A percentile compares a stretch with the other conserved stretches of the same genome.
Conservation (phyloP, 305 asterid genomes). For the Stenogyne calaminthoides region DNA sequence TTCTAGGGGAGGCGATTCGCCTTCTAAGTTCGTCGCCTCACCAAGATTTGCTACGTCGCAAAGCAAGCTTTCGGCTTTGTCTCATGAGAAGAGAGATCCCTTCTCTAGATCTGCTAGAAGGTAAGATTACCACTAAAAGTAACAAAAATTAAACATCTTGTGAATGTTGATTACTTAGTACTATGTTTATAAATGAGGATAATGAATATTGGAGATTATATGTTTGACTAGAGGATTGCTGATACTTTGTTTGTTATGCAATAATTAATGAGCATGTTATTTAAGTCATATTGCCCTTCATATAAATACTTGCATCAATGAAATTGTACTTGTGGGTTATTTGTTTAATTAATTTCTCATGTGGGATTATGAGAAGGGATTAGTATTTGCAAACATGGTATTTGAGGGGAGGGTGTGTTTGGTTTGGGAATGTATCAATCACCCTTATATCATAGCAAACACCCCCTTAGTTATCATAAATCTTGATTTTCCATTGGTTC, state of each 20-base stretch:
- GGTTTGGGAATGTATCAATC: too few species aligned
- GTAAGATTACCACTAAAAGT: constrained; percentile 31
- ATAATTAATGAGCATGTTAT: neutral
- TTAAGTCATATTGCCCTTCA: neutral
- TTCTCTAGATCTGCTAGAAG: constrained; percentile 85
- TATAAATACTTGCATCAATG: neutral
- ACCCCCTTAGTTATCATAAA: too few species aligned
- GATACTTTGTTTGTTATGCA: neutral
- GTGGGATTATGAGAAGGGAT: neutral
- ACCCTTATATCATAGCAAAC: too few species aligned
- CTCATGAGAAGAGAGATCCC: constrained; percentile 64
- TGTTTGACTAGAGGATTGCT: neutral
- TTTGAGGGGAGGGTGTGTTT: too few species aligned
- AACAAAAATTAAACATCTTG: neutral
- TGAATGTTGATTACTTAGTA: neutral
- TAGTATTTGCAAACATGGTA: too few species aligned
- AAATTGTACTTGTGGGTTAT: neutral
- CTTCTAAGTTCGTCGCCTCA: constrained; percentile 52
- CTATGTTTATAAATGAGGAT: neutral
- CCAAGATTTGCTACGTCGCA: constrained; percentile 61
- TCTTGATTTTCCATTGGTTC: neutral
- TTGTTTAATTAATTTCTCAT: neutral
- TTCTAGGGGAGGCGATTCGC: constrained; percentile 49
- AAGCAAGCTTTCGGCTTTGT: constrained; percentile 43
- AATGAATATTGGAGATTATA: neutral